These are phyloP conservation scores for Allium cepa DNA, from an alignment of 106 monocot genomes.

Conservation along the genomic window DNA sequence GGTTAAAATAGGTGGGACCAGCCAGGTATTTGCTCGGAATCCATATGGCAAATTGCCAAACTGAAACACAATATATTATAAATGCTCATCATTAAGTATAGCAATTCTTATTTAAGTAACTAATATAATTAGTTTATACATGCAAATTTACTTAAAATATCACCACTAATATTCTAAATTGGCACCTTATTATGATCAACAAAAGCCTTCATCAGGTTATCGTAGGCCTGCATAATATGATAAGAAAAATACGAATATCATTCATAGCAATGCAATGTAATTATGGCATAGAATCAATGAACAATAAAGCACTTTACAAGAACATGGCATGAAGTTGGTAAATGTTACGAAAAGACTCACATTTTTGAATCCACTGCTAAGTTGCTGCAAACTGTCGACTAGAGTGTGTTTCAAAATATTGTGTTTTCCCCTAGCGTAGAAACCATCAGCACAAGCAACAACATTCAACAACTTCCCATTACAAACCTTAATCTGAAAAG, in stretches of 20 bases:
- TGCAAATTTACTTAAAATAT: background rate
- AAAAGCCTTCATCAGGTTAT: slow-evolving; percentile 87
- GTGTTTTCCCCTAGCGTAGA: slow-evolving; percentile 58
- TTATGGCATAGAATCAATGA: background rate
- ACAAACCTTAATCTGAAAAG: slow-evolving; percentile 80
- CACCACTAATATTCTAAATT: background rate
- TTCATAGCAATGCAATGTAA: background rate
- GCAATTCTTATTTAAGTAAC: background rate
- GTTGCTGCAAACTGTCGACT: slow-evolving; percentile 76
- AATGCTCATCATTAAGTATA: too few relatives aligned
- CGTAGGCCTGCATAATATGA: slow-evolving; percentile 67
- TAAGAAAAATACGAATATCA: background rate
- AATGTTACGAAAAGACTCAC: slow-evolving; percentile 13
- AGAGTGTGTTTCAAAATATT: slow-evolving; percentile 47
- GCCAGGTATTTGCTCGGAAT: slow-evolving; percentile 94
- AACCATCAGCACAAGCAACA: slow-evolving; percentile 61
- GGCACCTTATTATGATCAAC: slow-evolving; percentile 89
- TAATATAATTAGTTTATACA: background rate
- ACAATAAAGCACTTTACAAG: background rate
- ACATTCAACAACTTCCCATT: slow-evolving; percentile 74
- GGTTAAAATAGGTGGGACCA: slow-evolving; percentile 58
- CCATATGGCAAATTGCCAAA: slow-evolving; percentile 98
- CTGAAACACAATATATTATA: slow-evolving; percentile 28
- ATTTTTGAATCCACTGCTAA: slow-evolving; percentile 81
- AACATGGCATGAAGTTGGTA: background rate